Evolutionary conservation across 2,329 filamentous ascomycete genomes (phyloP), one percentile per base, ranked within the genome.

Genomic region (Teratosphaeriaceae sp.): DNA sequence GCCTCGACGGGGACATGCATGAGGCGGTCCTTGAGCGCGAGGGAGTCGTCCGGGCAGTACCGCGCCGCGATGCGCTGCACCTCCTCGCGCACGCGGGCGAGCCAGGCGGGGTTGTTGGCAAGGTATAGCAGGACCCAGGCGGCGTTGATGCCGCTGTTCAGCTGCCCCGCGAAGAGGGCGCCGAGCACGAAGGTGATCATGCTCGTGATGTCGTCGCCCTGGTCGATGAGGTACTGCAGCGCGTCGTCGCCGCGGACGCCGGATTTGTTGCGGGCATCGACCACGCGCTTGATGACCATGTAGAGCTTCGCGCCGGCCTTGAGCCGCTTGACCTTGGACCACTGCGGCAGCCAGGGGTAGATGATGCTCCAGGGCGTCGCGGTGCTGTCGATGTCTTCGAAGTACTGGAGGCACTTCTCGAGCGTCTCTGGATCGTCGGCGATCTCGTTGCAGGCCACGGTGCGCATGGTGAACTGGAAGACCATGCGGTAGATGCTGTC

Each of bases 381-480:
- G 41, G 62, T 62, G 2, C 49, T 49, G 40, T 78, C 75, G 31
- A 79, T 67, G 21, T 55, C 56, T 43, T 73, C 67, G 46, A 72
- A 79, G 9, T 68, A 58, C 12, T 56, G 45, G 12, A 78, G 61
- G 2, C 67, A 69, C 27, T 65, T 59, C n/a, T 57, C 58, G 2
- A 75, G 51, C 16, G 73, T 53, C 5, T 48, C 49, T 0, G 65
- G 64, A 38, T 74, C 62, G 2, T 74, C 63, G 12, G 74, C 75
- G 20, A 80, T 69, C 31, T 80, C 76, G 23, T 70, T 63, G 40
- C 68, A 68, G 6, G 73, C 76, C 1, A 79, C 65, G 3, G 69
- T 73, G 11, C 76, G 69, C 63, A 79, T 76, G 3, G 74, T 79
- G n/a, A 80, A 65, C 52, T 71, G 67, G 57, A 73, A 80, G 1